These are phyloP conservation scores for Pascua guehoae DNA, from an alignment of 1,284 basidiomycete species.

Conservation along the genomic window DNA sequence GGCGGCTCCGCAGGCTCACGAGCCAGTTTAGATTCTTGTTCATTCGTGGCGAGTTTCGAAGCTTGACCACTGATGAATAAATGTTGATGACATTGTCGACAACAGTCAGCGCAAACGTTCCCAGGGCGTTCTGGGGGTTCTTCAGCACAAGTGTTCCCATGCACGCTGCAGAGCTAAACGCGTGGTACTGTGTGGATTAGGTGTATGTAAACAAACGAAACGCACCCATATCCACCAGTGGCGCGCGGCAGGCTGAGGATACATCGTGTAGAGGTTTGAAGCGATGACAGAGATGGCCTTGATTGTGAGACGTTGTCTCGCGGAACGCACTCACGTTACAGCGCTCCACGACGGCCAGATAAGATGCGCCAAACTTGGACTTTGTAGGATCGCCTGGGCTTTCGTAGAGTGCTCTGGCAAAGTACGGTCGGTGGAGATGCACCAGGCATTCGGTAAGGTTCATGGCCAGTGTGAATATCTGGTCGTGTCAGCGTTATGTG, in stretches of 20 bases:
- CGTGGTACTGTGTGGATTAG: not conserved
- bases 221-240: conserved; percentile 8
- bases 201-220: too few species aligned
- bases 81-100: conserved; percentile 12
- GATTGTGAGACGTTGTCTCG: conserved; percentile 7
- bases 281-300: conserved; percentile 10
- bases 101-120: conserved; percentile 4
- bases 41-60: not conserved
- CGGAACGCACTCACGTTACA: conserved; percentile 9
- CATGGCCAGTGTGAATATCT: conserved; percentile 11
- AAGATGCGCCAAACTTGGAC: conserved; percentile 10
- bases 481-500: not conserved
- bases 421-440: conserved; percentile 17
- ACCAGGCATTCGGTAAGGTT: conserved; percentile 12
- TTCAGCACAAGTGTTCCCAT: conserved; percentile 13
- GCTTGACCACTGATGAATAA: conserved; percentile 6
- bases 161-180: conserved; percentile 1
- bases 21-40: conserved; percentile 10
- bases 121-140: conserved; percentile 11
- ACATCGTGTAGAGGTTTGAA: conserved; percentile 6
- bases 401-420: conserved; percentile 14
- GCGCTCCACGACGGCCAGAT: conserved; percentile 16
- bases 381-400: conserved; percentile 10
- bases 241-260: conserved; percentile 1
- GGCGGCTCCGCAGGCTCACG: not conserved